Evolutionary conservation across 2,329 filamentous ascomycete genomes (phyloP), one percentile per base, ranked within the genome.

Genomic region (Talaromyces albobiverticillius): DNA sequence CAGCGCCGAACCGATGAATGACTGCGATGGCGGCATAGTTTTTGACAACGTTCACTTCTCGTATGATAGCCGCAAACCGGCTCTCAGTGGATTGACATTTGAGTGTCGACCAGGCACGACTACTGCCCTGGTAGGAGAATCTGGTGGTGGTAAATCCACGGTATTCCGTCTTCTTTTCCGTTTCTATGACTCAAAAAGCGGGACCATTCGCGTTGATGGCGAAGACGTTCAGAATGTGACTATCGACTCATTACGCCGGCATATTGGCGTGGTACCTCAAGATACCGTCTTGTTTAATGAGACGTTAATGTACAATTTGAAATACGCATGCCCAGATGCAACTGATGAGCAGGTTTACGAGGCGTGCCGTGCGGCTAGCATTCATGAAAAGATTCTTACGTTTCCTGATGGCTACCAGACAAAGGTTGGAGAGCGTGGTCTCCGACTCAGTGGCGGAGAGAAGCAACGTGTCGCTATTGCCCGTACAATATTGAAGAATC

Each of bases 201-300:
- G 94, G 32, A 84, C 79, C 64, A 95, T 97, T 54, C 83, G 87
- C 65, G 79, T 99, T 52, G 94, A 97, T 67, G 90, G 88, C 7
- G 82, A 86, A 56, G 85, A 96, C 67, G 89, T 96, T 46, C 85
- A 89, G 69, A 85, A 91, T 61, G 76, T 96, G 56, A 95, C 90
- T 1, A 96, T 97, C 63, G 90, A 96, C 72, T 96, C 91, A n/a
- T 80, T 99, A 53, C 85, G 94, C 61, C 82, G 83, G 56, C 88
- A 92, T 68, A 96, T 99, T 64, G 94, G 94, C 22, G 93, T 99
- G 41, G 94, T 99, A 6, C 94, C 94, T 1, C 94, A 99, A 71
- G 94, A 99, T 65, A 96, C 93, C 4, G 89, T 95, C 5, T 79
- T 96, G 42, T 96, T 96, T 80, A 96, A 96, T 69, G 92, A 96